Evolutionary conservation across 2,329 filamentous ascomycete genomes (phyloP), one percentile per base, ranked within the genome.

Genomic region (Alternaria sp.): DNA sequence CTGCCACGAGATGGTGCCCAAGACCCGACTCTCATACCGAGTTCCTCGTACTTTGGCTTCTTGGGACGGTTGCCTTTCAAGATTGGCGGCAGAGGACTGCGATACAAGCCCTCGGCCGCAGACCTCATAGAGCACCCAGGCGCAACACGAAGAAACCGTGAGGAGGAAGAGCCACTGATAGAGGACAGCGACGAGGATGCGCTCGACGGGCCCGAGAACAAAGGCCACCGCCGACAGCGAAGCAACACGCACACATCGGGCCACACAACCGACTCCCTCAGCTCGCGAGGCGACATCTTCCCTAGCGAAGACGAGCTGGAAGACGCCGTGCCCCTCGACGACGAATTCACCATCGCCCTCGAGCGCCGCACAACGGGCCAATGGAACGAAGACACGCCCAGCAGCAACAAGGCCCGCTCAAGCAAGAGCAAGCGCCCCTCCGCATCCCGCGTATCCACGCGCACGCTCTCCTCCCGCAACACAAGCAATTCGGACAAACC

Each of bases 41-140:
- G 91, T 73, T 94, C 92, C 5, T 92, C 91, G 47, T 89, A 93
- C 53, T 87, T 97, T 67, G 93, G 94, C 0, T 97, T 97, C 73
- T 80, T 97, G 44, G 91, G 92, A 69, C 87, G 91, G 57, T 82
- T 97, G 67, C 94, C 95, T 12, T 97, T 93, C 85, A 93, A 91
- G 74, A 84, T 97, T 74, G 93, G 93, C 36, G 90, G 91, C 5
- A 85, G 87, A 65, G 92, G 91, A 4, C 79, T 97, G 70, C 87
- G 92, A 75, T 98, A 98, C 78, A 93, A 93, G 77, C 95, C 95
- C 30, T 96, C 92, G 59, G 93, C 93, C 28, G 94, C 95, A 52
- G 93, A 97, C 81, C 80, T 98, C 66, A 93, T 94, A 73, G 95
- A 97, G 62, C 91, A 97, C 70, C 93, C 93, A 2, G 89, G 90